phyloP scores from a whole-genome alignment of 148 eudicot genomes.

The Beta vulgaris region DNA sequence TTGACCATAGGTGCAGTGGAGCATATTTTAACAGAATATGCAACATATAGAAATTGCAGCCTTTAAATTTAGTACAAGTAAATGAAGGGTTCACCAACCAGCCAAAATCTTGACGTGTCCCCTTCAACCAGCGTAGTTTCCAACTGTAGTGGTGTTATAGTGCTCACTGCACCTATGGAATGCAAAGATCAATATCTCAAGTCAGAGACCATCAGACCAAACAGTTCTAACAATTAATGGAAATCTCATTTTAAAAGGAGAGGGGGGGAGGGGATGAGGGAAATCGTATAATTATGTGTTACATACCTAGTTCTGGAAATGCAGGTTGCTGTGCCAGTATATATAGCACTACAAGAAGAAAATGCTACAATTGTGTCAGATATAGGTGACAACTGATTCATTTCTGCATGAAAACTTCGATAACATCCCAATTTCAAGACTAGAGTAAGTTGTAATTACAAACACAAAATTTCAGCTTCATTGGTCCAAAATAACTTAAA shows the following conservation, averaged over 20 bases:
- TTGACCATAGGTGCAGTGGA: no score
- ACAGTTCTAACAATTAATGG: background rate
- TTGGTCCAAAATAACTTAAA: background rate
- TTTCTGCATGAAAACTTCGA: background rate
- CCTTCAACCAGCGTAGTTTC: constrained; percentile 83
- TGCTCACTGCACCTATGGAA: constrained; percentile 50
- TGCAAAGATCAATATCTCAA: background rate
- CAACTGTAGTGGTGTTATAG: constrained; percentile 86
- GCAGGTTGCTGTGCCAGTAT: constrained; percentile 73
- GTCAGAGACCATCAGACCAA: constrained; percentile 1
- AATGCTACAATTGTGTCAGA: constrained; percentile 21
- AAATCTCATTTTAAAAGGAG: background rate
- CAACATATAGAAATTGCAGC: background rate
- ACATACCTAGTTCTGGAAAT: constrained; percentile 65
- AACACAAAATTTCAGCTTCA: background rate
- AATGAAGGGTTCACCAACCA: constrained; percentile 52
- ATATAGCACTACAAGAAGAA: constrained; percentile 63
- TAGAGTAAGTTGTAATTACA: background rate
- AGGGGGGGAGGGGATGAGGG: background rate
- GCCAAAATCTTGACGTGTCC: constrained; percentile 74
- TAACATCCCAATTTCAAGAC: background rate
- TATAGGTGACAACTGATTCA: background rate
- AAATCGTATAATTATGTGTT: background rate
- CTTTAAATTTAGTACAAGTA: background rate
- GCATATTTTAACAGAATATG: background rate